A percentile compares a stretch with the other conserved stretches of the same genome.
phyloP scores from a whole-genome alignment of 2,329 filamentous ascomycete genomes.

The Ambrosiella xylebori region DNA sequence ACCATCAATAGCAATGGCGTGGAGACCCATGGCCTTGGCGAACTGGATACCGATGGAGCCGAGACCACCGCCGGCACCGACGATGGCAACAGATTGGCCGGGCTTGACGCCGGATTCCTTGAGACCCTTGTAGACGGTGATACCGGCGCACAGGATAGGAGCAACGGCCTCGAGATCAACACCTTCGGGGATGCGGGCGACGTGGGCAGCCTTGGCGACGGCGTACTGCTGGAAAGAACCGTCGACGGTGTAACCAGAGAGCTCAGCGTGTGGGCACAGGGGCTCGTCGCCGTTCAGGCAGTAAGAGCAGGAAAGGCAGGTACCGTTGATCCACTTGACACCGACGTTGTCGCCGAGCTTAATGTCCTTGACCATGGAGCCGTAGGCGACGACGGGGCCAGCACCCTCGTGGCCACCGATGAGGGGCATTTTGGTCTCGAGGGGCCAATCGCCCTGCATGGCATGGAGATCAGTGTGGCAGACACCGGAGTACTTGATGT shows the following conservation, averaged over 20 bases:
- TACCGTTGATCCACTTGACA: constrained; percentile 86
- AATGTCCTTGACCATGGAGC: constrained; percentile 59
- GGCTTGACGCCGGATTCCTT: constrained; percentile 64
- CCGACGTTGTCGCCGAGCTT: constrained; percentile 73
- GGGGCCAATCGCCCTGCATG: constrained; percentile 78
- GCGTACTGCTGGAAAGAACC: constrained; percentile 88
- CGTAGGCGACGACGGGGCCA: constrained; percentile 65
- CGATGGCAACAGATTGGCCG: constrained; percentile 66
- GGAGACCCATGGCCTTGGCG: constrained; percentile 75
- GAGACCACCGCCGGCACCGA: constrained; percentile 72
- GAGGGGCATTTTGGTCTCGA: constrained; percentile 65
- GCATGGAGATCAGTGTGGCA: constrained; percentile 75
- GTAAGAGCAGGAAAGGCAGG: constrained; percentile 68
- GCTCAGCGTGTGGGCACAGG: constrained; percentile 54
- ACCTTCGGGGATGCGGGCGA: constrained; percentile 65
- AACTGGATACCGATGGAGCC: constrained; percentile 72
- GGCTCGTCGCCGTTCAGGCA: constrained; percentile 70
- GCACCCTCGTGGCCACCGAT: constrained; percentile 71
- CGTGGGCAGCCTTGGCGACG: constrained; percentile 71
- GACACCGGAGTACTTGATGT: constrained; percentile 78
- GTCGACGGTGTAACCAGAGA: constrained; percentile 87
- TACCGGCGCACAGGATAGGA: constrained; percentile 67
- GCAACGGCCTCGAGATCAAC: constrained; percentile 59
- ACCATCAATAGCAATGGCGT: constrained; percentile 64
- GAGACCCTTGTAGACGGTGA: constrained; percentile 81